A percentile compares a stretch with the other conserved stretches of the same genome.
These are phyloP conservation scores for Phyllosticta capitalensis DNA, from an alignment of 2,329 filamentous ascomycete species.

Conservation along the genomic window DNA sequence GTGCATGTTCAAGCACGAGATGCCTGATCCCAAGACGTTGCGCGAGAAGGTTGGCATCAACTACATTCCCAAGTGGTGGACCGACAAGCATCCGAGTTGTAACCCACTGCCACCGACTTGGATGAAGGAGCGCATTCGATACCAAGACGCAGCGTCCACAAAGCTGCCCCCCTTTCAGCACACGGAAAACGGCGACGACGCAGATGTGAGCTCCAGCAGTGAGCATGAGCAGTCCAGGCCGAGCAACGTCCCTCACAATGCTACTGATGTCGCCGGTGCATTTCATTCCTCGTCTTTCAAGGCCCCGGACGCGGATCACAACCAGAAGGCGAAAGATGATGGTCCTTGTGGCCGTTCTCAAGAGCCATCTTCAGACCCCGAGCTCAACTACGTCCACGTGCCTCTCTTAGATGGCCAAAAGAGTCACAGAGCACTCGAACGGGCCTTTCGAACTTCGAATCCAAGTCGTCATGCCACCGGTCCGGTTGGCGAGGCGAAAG, in stretches of 20 bases:
- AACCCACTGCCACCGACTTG: neutral
- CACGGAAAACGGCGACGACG: neutral
- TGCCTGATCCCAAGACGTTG: conserved; percentile 65
- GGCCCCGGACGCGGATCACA: neutral
- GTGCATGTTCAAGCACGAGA: conserved; percentile 84
- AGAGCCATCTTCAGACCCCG: neutral
- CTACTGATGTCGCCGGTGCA: neutral
- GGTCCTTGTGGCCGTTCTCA: neutral
- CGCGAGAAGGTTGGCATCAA: conserved; percentile 55
- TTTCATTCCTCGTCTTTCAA: neutral
- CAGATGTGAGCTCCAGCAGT: neutral
- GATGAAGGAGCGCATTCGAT: neutral
- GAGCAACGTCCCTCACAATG: neutral
- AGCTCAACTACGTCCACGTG: neutral
- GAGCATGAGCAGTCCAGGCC: neutral
- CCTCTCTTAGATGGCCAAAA: neutral
- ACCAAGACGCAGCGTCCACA: neutral
- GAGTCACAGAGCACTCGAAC: neutral
- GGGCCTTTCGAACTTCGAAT: neutral
- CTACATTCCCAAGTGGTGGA: conserved; percentile 45
- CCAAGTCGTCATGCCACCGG: neutral
- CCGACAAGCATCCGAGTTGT: neutral
- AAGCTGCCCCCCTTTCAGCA: neutral
- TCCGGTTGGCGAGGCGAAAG: neutral
- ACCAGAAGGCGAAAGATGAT: neutral